phyloP scores from a whole-genome alignment of 1,284 basidiomycete species.

The Austropuccinia psidii region DNA sequence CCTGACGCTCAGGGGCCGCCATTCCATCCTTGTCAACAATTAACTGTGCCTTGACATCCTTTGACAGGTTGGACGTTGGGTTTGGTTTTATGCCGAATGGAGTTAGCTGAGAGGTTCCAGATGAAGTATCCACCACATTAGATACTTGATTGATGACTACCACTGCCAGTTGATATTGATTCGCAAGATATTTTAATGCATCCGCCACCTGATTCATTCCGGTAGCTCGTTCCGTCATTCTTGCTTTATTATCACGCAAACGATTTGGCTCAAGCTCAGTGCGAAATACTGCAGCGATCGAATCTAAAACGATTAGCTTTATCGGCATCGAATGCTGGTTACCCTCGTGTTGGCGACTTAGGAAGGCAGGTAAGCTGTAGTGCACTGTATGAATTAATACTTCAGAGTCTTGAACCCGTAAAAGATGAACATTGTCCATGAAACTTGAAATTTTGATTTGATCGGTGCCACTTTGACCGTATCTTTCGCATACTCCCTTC shows the following conservation, averaged over 20 bases:
- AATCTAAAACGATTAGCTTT: constrained; percentile 67
- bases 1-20: constrained; percentile 37
- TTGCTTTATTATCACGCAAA: constrained; percentile 62
- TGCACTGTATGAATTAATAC: constrained; percentile 63
- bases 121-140: constrained; percentile 56
- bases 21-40: constrained; percentile 28
- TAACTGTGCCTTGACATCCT: constrained; percentile 9
- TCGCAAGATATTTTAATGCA: constrained; percentile 55
- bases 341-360: constrained; percentile 47
- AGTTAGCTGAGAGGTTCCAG: not conserved
- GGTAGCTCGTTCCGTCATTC: constrained; percentile 49
- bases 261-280: constrained; percentile 46
- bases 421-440: constrained; percentile 62
- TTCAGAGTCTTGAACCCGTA: constrained; percentile 55
- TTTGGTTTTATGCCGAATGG: not conserved
- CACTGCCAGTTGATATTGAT: constrained; percentile 60
- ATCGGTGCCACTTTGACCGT: not conserved
- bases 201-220: constrained; percentile 33
- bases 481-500: constrained; percentile 51
- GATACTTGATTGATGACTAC: constrained; percentile 77
- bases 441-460: constrained; percentile 41
- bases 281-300: constrained; percentile 70
- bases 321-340: constrained; percentile 54
- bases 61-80: not conserved
- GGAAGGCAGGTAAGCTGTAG: constrained; percentile 58